phyloP scores from a whole-genome alignment of 148 eudicot genomes.

The Cornus suecica region DNA sequence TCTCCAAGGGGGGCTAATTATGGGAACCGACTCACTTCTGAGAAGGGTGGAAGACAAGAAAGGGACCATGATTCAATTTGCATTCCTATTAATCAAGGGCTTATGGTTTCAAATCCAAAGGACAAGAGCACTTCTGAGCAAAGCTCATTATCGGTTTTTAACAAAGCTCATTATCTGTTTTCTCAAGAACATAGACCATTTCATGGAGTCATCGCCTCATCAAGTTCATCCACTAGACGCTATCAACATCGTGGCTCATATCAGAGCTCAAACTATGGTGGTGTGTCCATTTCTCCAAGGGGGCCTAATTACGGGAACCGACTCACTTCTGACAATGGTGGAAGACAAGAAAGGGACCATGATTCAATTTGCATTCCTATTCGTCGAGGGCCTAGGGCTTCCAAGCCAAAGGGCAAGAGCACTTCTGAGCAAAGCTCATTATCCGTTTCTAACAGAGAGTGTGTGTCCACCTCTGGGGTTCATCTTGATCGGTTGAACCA shows the following conservation, averaged over 20 bases:
- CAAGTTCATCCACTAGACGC: conserved; percentile 48
- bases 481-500: no score
- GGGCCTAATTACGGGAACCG: conserved; percentile 47
- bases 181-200: conserved; percentile 63
- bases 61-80: conserved; percentile 53
- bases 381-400: conserved; percentile 91
- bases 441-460: conserved; percentile 33
- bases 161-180: no score
- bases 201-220: conserved; percentile 59
- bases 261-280: conserved; percentile 46
- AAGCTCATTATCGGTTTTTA: no score
- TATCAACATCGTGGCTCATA: conserved; percentile 51
- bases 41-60: conserved; percentile 62
- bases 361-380: conserved; percentile 29
- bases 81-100: conserved; percentile 60
- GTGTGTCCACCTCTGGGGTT: conserved; percentile 49
- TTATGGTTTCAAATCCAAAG: conserved; percentile 77
- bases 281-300: conserved; percentile 46
- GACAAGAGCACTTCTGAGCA: conserved; percentile 47
- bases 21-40: conserved; percentile 45
- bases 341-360: conserved; percentile 60
- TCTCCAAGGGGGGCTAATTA: conserved; percentile 47
- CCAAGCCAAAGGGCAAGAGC: conserved; percentile 61
- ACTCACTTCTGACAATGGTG: conserved; percentile 55
- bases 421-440: conserved; percentile 38